Evolutionary conservation across 2,329 filamentous ascomycete species (phyloP).

Genomic region (Fusarium sp.): DNA sequence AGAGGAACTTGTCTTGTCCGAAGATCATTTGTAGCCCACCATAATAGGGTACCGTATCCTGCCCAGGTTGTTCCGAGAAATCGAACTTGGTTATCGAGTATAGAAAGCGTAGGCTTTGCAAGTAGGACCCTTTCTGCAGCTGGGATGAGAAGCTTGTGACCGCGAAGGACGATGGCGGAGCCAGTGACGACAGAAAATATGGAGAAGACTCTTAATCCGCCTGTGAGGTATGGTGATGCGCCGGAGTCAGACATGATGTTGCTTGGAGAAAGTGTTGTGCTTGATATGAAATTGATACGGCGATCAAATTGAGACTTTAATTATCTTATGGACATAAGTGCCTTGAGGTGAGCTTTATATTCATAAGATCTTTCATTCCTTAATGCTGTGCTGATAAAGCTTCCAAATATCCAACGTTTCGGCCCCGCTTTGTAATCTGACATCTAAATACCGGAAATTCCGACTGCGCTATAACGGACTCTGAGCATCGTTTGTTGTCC

Average conservation of each 20-base stretch:
- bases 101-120: not conserved
- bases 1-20: not conserved
- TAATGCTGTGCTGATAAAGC: too few relatives aligned
- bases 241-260: not conserved
- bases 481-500: too few relatives aligned
- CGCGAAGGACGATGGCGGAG: not conserved
- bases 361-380: accelerated
- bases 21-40: not conserved
- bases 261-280: not conserved
- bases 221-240: not conserved
- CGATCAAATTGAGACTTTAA: too few relatives aligned
- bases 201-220: not conserved
- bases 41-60: not conserved
- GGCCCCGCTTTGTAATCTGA: too few relatives aligned
- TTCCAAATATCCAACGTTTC: too few relatives aligned
- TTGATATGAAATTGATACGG: not conserved
- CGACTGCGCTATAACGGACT: too few relatives aligned
- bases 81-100: not conserved
- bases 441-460: too few relatives aligned
- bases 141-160: not conserved
- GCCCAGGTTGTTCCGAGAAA: not conserved
- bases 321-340: too few relatives aligned
- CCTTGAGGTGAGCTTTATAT: too few relatives aligned
- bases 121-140: not conserved
- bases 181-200: not conserved